A percentile compares a stretch with the other conserved stretches of the same genome.
These are phyloP conservation scores for Chaetomium tenue DNA, from an alignment of 495 filamentous ascomycete genomes.

Conservation along the genomic window DNA sequence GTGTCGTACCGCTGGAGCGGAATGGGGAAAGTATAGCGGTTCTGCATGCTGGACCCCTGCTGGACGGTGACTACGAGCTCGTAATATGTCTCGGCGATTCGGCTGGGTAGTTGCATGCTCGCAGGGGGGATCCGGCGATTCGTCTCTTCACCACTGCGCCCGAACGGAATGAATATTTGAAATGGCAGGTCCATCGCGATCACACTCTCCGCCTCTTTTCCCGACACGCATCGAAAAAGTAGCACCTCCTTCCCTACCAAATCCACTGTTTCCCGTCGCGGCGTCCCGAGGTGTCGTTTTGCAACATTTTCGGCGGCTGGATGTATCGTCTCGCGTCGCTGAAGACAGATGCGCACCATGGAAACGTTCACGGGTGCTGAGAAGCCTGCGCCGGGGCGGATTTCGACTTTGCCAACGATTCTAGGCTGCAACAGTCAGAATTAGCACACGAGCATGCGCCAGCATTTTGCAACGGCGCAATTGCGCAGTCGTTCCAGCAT, in stretches of 20 bases:
- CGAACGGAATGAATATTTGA: conserved; percentile 94
- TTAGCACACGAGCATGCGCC: conserved; percentile 16
- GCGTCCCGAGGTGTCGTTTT: conserved; percentile 87
- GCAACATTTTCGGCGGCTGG: conserved; percentile 90
- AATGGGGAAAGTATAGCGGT: conserved; percentile 87
- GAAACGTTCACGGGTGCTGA: conserved; percentile 88
- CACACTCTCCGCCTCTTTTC: conserved; percentile 81
- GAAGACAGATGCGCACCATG: conserved; percentile 89
- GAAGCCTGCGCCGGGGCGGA: conserved; percentile 77
- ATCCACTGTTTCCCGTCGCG: conserved; percentile 85
- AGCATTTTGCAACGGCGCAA: background rate
- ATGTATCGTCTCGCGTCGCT: conserved; percentile 93
- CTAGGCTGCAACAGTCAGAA: conserved; percentile 62
- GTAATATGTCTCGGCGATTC: conserved; percentile 93
- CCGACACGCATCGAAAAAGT: conserved; percentile 78
- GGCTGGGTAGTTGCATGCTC: conserved; percentile 82
- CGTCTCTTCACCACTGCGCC: conserved; percentile 81
- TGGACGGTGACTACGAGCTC: conserved; percentile 95
- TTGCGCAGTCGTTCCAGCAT: background rate
- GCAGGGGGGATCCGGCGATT: conserved; percentile 88
- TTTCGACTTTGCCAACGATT: conserved; percentile 97
- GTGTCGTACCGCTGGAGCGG: conserved; percentile 93
- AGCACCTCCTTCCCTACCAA: conserved; percentile 95
- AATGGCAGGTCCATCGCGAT: conserved; percentile 98
- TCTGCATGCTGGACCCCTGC: conserved; percentile 79